phyloP scores from a whole-genome alignment of 768 basidiomycete species.

The Austroboletus festivus region DNA sequence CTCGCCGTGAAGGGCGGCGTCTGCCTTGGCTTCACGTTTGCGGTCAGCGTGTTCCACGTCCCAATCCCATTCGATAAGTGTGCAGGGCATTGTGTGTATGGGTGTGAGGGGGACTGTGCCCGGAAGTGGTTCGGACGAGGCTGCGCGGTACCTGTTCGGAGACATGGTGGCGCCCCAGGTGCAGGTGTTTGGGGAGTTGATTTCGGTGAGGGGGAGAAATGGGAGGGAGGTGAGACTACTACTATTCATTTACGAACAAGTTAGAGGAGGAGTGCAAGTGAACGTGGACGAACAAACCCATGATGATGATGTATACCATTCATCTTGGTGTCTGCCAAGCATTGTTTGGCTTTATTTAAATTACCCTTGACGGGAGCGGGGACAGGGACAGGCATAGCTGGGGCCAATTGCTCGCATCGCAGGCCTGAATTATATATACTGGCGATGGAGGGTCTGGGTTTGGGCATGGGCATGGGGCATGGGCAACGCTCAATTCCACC shows the following conservation, averaged over 20 bases:
- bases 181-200: slow-evolving; percentile 6
- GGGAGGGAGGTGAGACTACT: too few species aligned
- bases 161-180: slow-evolving; percentile 11
- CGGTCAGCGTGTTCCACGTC: slow-evolving; percentile 69
- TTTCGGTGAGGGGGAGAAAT: neutral
- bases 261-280: too few species aligned
- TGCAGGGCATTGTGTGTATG: neutral
- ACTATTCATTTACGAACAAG: too few species aligned
- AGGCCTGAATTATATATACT: too few species aligned
- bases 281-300: slow-evolving; percentile 12
- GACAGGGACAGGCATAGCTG: slow-evolving; percentile 21
- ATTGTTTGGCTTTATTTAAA: slow-evolving; percentile 31
- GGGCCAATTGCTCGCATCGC: too few species aligned
- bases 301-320: slow-evolving; percentile 1
- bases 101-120: slow-evolving; percentile 25
- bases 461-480: too few species aligned
- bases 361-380: slow-evolving; percentile 13
- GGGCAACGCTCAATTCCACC: slow-evolving; percentile 20
- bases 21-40: slow-evolving; percentile 58
- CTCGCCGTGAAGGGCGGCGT: slow-evolving; percentile 57
- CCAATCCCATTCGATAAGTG: slow-evolving; percentile 63
- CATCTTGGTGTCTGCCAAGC: slow-evolving; percentile 4
- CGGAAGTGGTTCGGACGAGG: slow-evolving; percentile 5
- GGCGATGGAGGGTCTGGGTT: neutral
- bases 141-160: neutral